Evolutionary conservation across 768 basidiomycete genomes (phyloP), one percentile per base, ranked within the genome.

Genomic region (Royoungia palumana): DNA sequence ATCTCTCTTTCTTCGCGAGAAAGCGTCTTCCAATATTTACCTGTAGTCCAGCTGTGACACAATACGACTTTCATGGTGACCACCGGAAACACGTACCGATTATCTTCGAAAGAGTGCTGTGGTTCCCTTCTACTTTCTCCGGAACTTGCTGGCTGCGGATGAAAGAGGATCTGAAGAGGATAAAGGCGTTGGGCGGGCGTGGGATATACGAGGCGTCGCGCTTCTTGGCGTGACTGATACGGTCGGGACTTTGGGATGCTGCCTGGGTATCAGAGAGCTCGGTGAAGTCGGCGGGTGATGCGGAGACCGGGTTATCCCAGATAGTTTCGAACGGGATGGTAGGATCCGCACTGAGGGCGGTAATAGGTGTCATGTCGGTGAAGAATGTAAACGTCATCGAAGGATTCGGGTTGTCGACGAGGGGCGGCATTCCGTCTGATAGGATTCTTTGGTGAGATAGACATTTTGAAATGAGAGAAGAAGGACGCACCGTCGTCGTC

Each of bases 141-240:
- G 87, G 82, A 42, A 89, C 81, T 56, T 82, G 81, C 64, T 87
- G 79, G 57, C 80, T 82, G 27, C 78, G 75, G 65, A 89, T 87
- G 69, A 89, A 89, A 25, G 80, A 81, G 20, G 85, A 85, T 57
- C 87, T 80, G 68, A 89, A 90, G 66, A 89, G 83, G 58, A 89
- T 90, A 70, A 89, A 90, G 50, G 88, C 87, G 68, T 89, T 90
- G 21, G 87, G 87, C 7, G 88, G 87, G 41, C 88, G 82, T 35
- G 87, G 88, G 67, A 89, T 90, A 66, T 89, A 83, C 2, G 79
- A 80, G 46, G 83, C 79, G 59, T 85, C 82, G 46, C 82, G 79
- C 60, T 80, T 78, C 72, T 80, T 85, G 49, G 74, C 75, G 61
- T 85, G 82, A 47, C 74, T 76, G 14, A 62, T 50, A 20, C 76